Conservation (phyloP, 106 monocot genomes). For the Dendrobium officinale region DNA sequence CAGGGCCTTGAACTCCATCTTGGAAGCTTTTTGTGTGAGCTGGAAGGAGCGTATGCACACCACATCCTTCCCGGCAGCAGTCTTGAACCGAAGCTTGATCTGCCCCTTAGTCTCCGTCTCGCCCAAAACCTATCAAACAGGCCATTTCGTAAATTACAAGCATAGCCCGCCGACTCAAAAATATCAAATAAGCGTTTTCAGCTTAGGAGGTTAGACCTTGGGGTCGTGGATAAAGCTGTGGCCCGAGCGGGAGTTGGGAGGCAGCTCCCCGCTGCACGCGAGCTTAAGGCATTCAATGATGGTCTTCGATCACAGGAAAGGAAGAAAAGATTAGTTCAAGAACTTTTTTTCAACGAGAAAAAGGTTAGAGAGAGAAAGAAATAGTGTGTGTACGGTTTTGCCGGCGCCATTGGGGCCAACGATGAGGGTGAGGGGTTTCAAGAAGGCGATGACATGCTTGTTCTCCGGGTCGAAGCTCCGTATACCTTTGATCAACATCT, state of each 20-base stretch:
- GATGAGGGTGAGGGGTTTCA: conserved; percentile 95
- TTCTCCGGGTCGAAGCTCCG: conserved; percentile 99
- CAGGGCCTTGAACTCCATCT: conserved; percentile 99
- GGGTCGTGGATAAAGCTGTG: conserved; percentile 99
- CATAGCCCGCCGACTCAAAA: neutral
- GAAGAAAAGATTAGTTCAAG: neutral
- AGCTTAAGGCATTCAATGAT: conserved; percentile 98
- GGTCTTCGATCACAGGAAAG: conserved; percentile 36
- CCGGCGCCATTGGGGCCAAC: conserved; percentile 98
- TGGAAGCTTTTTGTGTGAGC: conserved; percentile 95
- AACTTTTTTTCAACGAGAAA: neutral
- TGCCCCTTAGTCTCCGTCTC: conserved; percentile 99
- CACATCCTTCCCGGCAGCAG: conserved; percentile 90
- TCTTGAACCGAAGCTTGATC: conserved; percentile 95
- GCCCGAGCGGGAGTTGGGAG: conserved; percentile 93
- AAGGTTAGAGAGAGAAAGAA: neutral
- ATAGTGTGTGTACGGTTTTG: conserved; percentile 49
- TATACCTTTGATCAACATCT: conserved; percentile 98
- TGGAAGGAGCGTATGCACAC: conserved; percentile 99
- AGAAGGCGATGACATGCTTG: conserved; percentile 98
- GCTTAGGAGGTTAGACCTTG: conserved; percentile 35
- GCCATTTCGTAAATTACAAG: neutral
- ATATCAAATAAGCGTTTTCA: neutral
- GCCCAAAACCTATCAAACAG: conserved; percentile 23
- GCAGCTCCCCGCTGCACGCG: conserved; percentile 88